phyloP scores from a whole-genome alignment of 2,329 filamentous ascomycete species.

The Ceratocystis diversiconidia region DNA sequence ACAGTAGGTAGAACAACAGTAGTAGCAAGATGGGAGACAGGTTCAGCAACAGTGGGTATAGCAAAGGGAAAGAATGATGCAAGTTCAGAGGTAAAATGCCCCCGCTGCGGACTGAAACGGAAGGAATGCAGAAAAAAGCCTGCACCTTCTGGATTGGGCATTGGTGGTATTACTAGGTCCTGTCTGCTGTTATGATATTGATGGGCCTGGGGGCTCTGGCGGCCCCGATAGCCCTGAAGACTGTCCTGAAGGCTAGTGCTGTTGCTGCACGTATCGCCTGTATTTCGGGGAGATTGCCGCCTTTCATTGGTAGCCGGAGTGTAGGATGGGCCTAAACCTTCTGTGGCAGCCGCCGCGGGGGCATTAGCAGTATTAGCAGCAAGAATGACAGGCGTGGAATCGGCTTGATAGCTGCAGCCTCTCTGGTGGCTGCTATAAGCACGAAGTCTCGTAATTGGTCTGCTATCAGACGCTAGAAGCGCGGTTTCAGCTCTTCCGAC shows the following conservation, averaged over 20 bases:
- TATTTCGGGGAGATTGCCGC: not conserved
- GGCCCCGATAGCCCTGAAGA: not conserved
- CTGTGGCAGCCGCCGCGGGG: not conserved
- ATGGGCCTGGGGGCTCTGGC: not conserved
- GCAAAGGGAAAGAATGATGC: not conserved
- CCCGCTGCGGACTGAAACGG: constrained; percentile 12
- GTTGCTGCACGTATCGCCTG: not conserved
- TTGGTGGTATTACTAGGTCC: not conserved
- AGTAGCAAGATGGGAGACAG: not conserved
- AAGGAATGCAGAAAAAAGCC: constrained; percentile 14
- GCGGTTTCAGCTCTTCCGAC: not conserved
- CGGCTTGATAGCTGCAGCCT: not conserved
- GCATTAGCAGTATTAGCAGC: not conserved
- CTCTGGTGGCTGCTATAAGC: not conserved
- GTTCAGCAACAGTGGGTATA: not conserved
- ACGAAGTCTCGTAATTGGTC: not conserved
- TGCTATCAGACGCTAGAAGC: not conserved
- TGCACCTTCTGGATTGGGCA: constrained; percentile 5
- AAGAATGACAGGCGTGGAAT: not conserved
- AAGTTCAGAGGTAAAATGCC: not conserved
- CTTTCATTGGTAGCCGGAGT: not conserved
- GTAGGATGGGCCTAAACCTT: not conserved
- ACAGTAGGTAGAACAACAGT: constrained; percentile 1
- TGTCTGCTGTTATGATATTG: not conserved
- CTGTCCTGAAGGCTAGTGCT: not conserved